Evolutionary conservation across 768 basidiomycete species (phyloP), one percentile per base, ranked within the genome.

Genomic region (Tylopilus subfusipes): DNA sequence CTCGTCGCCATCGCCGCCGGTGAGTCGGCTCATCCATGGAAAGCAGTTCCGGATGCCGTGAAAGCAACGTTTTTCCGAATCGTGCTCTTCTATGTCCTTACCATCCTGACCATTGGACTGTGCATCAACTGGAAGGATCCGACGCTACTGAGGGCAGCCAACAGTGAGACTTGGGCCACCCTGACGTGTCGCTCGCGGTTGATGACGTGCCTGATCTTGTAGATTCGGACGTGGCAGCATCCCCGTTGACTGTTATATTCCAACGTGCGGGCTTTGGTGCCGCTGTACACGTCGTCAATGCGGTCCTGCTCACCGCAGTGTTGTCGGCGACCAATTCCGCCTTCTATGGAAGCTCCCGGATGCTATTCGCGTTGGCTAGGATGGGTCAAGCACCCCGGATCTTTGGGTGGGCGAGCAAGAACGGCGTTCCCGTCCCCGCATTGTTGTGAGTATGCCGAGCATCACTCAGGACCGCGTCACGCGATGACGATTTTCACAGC

Each of bases 1-100:
- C 76, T 90, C 11, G 85, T 88, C 39, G 81, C 84, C 3, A 68
- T 89, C 30, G 86, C 86, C n/a, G 86, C 86, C 11, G 84, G 85
- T 31, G 87, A 88, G 71, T 82, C 82, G 7, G 77, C 76, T 43
- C 77, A 77, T 59, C 86, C 86, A 1, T 75, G 83, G 69, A 82
- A 82, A 65, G 69, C 82, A 1, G 79, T 88, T 27, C 85, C 85
- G 4, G 71, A 75, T 0, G 86, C 87, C 1, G 78, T 86, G 67
- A 85, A 83, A 61, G 81, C 81, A 34, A 86, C 85, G 0, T 86
- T 87, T 70, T 75, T 83, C 72, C 78, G 84, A 33, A 83, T 86
- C 56, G 67, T 82, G 38, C 61, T 88, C 21, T 85, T 88, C 64
- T 88, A 85, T 61, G 69, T 86, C 56, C 74, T 84, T 27, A 79